These are phyloP conservation scores for Hypomyces rosellus DNA, from an alignment of 2,329 filamentous ascomycete genomes.

Conservation along the genomic window DNA sequence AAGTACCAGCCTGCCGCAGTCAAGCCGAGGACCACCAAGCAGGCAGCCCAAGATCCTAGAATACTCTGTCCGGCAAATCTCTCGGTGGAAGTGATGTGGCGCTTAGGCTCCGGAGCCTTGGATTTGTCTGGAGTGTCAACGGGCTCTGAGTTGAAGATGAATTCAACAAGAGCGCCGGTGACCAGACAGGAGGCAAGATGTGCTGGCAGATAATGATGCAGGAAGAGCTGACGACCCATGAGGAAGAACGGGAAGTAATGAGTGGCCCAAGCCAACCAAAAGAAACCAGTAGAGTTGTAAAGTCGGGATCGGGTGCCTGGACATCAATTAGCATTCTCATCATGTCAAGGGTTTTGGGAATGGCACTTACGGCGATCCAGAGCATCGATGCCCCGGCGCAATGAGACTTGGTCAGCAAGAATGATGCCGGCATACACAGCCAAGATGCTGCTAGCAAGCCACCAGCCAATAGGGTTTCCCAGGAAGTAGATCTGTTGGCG, in stretches of 20 bases:
- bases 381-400: constrained; percentile 87
- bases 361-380: constrained; percentile 77
- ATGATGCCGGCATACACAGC: constrained; percentile 92
- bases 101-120: constrained; percentile 41
- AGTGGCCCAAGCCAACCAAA: constrained; percentile 95
- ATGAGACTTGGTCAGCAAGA: constrained; percentile 85
- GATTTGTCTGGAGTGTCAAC: constrained; percentile 50
- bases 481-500: constrained; percentile 98
- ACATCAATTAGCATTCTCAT: constrained; percentile 23
- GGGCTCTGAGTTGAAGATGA: constrained; percentile 89
- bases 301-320: constrained; percentile 81
- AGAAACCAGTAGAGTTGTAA: constrained; percentile 98
- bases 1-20: constrained; percentile 79
- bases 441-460: constrained; percentile 85
- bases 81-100: constrained; percentile 72
- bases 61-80: constrained; percentile 75
- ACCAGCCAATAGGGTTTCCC: constrained; percentile 95
- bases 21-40: constrained; percentile 59
- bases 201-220: constrained; percentile 95
- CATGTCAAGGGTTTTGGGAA: not conserved
- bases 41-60: constrained; percentile 71
- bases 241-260: constrained; percentile 97
- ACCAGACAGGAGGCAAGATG: constrained; percentile 88
- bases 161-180: constrained; percentile 85
- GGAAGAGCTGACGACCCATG: constrained; percentile 96